Evolutionary conservation across 352 stramenopile genomes (phyloP).

Genomic region (Phytophthora colocasiae): DNA sequence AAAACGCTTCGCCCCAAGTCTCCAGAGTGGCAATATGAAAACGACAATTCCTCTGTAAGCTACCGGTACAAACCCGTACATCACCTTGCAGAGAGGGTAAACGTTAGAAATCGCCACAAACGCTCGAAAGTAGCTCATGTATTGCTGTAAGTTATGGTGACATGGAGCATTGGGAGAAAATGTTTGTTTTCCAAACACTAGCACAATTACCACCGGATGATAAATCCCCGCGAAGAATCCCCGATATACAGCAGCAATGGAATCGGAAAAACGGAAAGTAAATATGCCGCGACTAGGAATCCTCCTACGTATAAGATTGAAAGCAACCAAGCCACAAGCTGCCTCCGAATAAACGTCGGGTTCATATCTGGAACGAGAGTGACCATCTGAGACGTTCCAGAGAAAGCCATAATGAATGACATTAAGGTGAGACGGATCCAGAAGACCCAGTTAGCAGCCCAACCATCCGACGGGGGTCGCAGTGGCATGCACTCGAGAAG

Average conservation of each 20-base stretch:
- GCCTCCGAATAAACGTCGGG: background rate
- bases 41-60: no score
- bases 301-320: no score
- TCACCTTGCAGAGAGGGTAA: slow-evolving; percentile 1
- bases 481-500: slow-evolving; percentile 6
- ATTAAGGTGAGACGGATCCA: background rate
- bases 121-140: background rate
- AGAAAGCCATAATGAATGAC: background rate
- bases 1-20: background rate
- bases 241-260: background rate
- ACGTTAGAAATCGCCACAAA: background rate
- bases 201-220: background rate
- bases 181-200: background rate
- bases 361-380: background rate
- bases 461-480: background rate
- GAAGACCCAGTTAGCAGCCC: slow-evolving; percentile 6
- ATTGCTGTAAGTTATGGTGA: background rate
- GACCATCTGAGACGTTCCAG: background rate
- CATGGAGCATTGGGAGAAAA: background rate
- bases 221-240: background rate
- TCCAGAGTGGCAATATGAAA: background rate
- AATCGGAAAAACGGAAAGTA: background rate
- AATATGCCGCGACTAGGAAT: background rate
- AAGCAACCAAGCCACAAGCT: background rate
- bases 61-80: slow-evolving; percentile 2